phyloP scores from a whole-genome alignment of 257 asterid genomes.

The Gardenia jasminoides region DNA sequence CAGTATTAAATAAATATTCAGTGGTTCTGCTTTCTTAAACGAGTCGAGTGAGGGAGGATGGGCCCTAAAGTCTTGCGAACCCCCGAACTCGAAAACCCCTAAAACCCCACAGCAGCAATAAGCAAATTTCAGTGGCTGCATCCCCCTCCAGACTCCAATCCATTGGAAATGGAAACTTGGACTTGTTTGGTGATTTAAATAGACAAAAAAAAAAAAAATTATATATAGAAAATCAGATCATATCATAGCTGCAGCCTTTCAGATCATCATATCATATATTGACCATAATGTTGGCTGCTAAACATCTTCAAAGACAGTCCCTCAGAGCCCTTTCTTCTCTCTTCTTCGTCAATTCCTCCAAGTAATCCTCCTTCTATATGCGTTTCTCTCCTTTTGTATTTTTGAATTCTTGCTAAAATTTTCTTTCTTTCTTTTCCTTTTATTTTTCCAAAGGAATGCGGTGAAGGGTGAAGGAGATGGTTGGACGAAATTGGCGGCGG shows the following conservation, averaged over 20 bases:
- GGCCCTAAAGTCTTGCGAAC: too few relatives aligned
- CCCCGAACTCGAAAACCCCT: not conserved
- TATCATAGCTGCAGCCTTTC: too few relatives aligned
- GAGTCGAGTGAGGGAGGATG: too few relatives aligned
- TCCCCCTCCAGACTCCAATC: not conserved
- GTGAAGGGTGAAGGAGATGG: conserved; percentile 13
- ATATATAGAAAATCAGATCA: too few relatives aligned
- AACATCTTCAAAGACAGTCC: conserved; percentile 35
- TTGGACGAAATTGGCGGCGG: conserved; percentile 20
- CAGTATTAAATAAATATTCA: too few relatives aligned
- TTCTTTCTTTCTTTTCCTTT: not conserved
- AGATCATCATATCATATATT: not conserved
- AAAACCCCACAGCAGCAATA: not conserved
- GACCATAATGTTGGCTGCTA: conserved; percentile 28
- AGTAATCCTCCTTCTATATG: not conserved
- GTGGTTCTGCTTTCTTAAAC: too few relatives aligned
- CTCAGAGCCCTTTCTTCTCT: conserved; percentile 33
- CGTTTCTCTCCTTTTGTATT: not conserved
- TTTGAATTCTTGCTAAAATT: not conserved
- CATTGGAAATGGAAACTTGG: not conserved
- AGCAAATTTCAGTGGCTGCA: not conserved
- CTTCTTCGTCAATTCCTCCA: conserved; percentile 15
- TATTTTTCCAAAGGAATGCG: conserved; percentile 23
- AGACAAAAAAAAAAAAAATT: too few relatives aligned
- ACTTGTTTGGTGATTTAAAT: too few relatives aligned